A percentile compares a stretch with the other conserved stretches of the same genome.
phyloP scores from a whole-genome alignment of 352 stramenopile genomes.

The Phytophthora sp. region DNA sequence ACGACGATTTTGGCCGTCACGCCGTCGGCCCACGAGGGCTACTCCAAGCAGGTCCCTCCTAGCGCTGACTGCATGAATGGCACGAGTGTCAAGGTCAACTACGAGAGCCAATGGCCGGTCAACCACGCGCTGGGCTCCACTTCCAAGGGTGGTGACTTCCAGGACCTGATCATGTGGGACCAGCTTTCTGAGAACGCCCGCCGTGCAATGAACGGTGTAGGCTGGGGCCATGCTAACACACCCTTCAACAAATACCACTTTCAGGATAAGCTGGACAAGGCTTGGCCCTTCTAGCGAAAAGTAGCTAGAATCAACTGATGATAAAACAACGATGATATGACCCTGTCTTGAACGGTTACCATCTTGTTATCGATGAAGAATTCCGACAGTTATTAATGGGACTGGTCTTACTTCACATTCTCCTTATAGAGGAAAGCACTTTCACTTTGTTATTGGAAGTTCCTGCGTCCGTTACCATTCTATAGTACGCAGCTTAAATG shows the following conservation, averaged over 20 bases:
- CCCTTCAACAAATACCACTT: constrained; percentile 26
- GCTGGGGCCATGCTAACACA: constrained; percentile 21
- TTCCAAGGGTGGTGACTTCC: constrained; percentile 8
- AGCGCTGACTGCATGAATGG: constrained; percentile 9
- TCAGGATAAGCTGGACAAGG: constrained; percentile 4
- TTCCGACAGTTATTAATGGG: too few species aligned
- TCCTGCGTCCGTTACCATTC: too few species aligned
- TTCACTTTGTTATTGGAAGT: not conserved
- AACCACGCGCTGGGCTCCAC: constrained; percentile 17
- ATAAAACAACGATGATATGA: too few species aligned
- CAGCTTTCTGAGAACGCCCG: constrained; percentile 28
- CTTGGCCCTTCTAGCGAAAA: constrained; percentile 18
- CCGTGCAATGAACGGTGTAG: constrained; percentile 8
- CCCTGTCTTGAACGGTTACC: too few species aligned
- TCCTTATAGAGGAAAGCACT: too few species aligned
- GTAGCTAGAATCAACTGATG: too few species aligned
- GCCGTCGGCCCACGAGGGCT: constrained; percentile 1
- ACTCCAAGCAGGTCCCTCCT: constrained; percentile 13
- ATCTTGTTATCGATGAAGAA: too few species aligned
- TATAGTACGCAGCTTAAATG: too few species aligned
- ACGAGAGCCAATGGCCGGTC: constrained; percentile 3
- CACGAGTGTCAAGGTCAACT: constrained; percentile 18
- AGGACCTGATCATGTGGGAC: constrained; percentile 28
- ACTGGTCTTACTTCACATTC: too few species aligned
- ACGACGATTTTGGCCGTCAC: constrained; percentile 21